Evolutionary conservation across 371 early-diverging fungal genomes (phyloP), one percentile per base, ranked within the genome.

Genomic region (Circinella umbellata): DNA sequence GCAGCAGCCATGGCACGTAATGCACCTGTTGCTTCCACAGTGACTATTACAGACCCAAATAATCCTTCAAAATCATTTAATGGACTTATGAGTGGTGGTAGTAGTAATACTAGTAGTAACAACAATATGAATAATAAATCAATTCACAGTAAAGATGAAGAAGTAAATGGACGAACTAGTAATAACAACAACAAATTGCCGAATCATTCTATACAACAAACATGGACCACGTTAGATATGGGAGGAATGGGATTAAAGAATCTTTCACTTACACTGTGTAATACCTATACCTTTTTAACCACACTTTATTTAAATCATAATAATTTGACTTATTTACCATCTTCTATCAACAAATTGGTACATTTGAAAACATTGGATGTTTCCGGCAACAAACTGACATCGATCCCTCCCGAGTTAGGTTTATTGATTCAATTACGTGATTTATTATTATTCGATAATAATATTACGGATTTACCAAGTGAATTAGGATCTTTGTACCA

Each of bases 401-500:
- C 81, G 13, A 72, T 99, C 3, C 99, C 99, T n/a, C 86, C 94
- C 11, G 99, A 99, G 72, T 76, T 99, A 4, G 98, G 99, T 3
- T 83, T 95, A 79, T 76, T 98, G 49, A 86, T 90, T 39, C 87
- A 87, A 39, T 85, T 99, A 17, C 86, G 87, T 76, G 98, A 98
- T 73, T 83, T 99, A 36, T 73, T 95, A 63, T 69, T 98, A 57
- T 98, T 96, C 79, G 98, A 99, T 80, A 99, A 99, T 75, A 87
- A 90, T 66, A 77, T 99, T 35, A 84, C 91, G 8, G 89, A 88
- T 18, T 73, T 99, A 51, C 99, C 99, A 7, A 82, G 85, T 63
- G 99, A 98, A 80, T 80, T 99, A 57, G 99, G 99, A 10, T 90
- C 90, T 13, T 83, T 99, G 59, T 98, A 91, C 73, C 94, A 95